These are phyloP conservation scores for Coemansia umbellata DNA, from an alignment of 192 early-diverging fungal species.

Conservation along the genomic window DNA sequence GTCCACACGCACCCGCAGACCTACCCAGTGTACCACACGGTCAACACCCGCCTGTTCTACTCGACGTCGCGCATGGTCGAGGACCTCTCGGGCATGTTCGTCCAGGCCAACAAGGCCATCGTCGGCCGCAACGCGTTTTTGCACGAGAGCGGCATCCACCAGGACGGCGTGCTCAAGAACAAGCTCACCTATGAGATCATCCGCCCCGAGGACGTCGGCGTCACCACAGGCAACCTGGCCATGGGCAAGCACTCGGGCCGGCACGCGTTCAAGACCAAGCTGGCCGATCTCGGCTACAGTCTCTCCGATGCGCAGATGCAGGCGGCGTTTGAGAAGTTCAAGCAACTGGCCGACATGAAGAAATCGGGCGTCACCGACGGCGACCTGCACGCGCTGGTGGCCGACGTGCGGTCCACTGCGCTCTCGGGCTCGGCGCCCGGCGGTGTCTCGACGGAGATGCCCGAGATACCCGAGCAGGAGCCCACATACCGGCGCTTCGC, in stretches of 20 bases:
- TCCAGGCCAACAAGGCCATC: constrained; percentile 98
- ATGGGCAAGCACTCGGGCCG: constrained; percentile 97
- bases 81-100: constrained; percentile 86
- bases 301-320: constrained; percentile 65
- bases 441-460: not conserved
- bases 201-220: constrained; percentile 85
- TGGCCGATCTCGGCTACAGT: constrained; percentile 71
- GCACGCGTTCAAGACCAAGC: constrained; percentile 81
- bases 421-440: too few species aligned
- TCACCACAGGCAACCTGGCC: constrained; percentile 78
- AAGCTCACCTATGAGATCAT: constrained; percentile 97
- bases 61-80: constrained; percentile 87
- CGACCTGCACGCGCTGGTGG: constrained; percentile 82
- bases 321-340: constrained; percentile 82
- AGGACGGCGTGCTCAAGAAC: constrained; percentile 97
- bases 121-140: constrained; percentile 95
- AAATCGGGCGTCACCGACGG: constrained; percentile 85
- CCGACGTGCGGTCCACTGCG: constrained; percentile 61
- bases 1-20: constrained; percentile 86
- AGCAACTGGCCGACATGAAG: constrained; percentile 84
- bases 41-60: constrained; percentile 87
- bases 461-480: not conserved
- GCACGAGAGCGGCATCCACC: constrained; percentile 98
- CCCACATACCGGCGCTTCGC: constrained; percentile 41
- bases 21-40: constrained; percentile 86